Evolutionary conservation across 2,329 filamentous ascomycete genomes (phyloP).

Genomic region (Botrytis byssoidea): DNA sequence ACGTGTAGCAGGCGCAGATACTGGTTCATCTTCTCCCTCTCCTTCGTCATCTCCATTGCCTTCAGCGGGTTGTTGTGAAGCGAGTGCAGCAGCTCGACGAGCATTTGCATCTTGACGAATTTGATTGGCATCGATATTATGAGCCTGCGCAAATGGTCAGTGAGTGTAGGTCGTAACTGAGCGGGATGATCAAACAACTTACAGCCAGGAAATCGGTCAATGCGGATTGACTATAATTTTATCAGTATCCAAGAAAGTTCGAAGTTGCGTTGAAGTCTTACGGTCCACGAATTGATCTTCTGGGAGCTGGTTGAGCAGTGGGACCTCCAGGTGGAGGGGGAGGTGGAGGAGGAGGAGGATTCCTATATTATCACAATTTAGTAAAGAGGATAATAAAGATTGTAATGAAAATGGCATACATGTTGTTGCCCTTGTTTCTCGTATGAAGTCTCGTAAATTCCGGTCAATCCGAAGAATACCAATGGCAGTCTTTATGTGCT

Average conservation of each 20-base stretch:
- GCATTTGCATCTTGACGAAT: conserved; percentile 52
- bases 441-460: neutral
- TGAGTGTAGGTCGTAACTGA: neutral
- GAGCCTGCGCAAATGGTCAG: conserved; percentile 50
- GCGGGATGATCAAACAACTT: conserved; percentile 35
- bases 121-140: conserved; percentile 66
- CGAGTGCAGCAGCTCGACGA: conserved; percentile 45
- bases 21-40: conserved; percentile 39
- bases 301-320: neutral
- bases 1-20: conserved; percentile 31
- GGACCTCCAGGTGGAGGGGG: conserved; percentile 17
- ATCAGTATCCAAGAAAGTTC: conserved; percentile 5
- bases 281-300: conserved; percentile 35
- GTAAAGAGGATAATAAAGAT: neutral
- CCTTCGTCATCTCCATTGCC: conserved; percentile 45
- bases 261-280: conserved; percentile 24
- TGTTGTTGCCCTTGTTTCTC: neutral
- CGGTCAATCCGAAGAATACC: neutral
- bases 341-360: conserved; percentile 20
- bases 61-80: conserved; percentile 29
- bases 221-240: conserved; percentile 53
- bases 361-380: neutral
- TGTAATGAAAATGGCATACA: neutral
- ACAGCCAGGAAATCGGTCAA: conserved; percentile 67
- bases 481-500: neutral